These are phyloP conservation scores for Talaromyces ruber DNA, from an alignment of 495 filamentous ascomycete species.

Conservation along the genomic window DNA sequence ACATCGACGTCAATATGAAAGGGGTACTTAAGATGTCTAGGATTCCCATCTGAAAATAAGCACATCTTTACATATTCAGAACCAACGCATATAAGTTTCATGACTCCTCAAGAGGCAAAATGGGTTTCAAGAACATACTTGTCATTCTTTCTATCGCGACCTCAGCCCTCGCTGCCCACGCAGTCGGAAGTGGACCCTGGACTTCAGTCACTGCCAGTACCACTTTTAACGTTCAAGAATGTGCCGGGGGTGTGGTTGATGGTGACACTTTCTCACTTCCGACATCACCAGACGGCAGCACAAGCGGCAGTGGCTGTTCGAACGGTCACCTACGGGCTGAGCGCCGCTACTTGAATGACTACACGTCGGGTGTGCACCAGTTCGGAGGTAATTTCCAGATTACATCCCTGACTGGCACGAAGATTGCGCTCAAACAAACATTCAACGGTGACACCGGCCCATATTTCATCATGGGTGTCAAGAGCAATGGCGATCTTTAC, in stretches of 20 bases:
- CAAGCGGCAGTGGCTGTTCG: slow-evolving; percentile 1
- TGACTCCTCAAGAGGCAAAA: neutral
- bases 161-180: neutral
- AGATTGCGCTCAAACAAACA: neutral
- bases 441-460: neutral
- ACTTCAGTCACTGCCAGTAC: neutral
- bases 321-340: slow-evolving; percentile 1
- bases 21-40: neutral
- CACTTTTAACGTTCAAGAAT: neutral
- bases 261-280: neutral
- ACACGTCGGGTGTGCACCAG: neutral
- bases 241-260: neutral
- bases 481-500: slow-evolving; percentile 1
- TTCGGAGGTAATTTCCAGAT: neutral
- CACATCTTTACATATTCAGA: neutral
- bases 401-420: neutral
- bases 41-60: neutral
- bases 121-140: neutral
- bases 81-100: neutral
- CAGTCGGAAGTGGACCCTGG: neutral
- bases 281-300: neutral
- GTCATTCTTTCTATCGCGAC: neutral
- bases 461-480: slow-evolving; percentile 1
- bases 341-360: slow-evolving; percentile 1
- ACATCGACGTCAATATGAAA: neutral